Base-by-base conservation (phyloP, 805 yeast species). In the Ogataea nonfermentans region DNA sequence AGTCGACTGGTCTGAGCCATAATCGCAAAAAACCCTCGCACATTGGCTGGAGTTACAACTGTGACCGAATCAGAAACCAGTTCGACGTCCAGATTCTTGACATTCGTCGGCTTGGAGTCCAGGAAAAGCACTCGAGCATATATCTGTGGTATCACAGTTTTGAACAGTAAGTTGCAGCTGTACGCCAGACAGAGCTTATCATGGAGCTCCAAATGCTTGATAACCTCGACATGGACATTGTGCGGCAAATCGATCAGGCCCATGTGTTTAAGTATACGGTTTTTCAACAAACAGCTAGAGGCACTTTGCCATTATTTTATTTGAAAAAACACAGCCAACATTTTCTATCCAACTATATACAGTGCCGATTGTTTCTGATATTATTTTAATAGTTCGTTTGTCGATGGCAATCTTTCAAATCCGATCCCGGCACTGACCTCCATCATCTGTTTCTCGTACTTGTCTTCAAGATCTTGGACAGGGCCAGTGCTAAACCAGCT, bases 361-460 rank as follows among this genome's bases (percentile, higher is more conserved):
- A 40, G 22, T 15, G 23, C 15, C 23, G 12, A 25, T 20, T 10
- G 19, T 20, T n/a, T 10, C 24, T 20, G 8, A 12, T 12, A 20
- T 23, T 16, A 35, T 9, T 37, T 34, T 37, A 55, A 43, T 19
- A 57, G 37, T 13, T 56, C 61, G 3, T 49, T 51, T 2, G 59
- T 48, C 1, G 60, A 38, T 13, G 63, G 63, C 31, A 57, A 55
- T 16, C 41, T 46, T 20, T 69, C 73, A 29, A 72, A 56, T 1
- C 79, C 79, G 38, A 71, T 53, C 0, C 66, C 59, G 42, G 61
- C 54, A 10, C 75, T 72, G 9, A 73, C 67, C 25, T 66, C 64
- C 33, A 62, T 61, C 57, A 71, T 56, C 43, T 68, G 66, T 24
- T 56, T 52, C 35, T 75, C 79, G 30, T 74, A 62, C 29, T 57